Base-by-base conservation (phyloP, 1,284 basidiomycete species). In the Thelephora terrestris region DNA sequence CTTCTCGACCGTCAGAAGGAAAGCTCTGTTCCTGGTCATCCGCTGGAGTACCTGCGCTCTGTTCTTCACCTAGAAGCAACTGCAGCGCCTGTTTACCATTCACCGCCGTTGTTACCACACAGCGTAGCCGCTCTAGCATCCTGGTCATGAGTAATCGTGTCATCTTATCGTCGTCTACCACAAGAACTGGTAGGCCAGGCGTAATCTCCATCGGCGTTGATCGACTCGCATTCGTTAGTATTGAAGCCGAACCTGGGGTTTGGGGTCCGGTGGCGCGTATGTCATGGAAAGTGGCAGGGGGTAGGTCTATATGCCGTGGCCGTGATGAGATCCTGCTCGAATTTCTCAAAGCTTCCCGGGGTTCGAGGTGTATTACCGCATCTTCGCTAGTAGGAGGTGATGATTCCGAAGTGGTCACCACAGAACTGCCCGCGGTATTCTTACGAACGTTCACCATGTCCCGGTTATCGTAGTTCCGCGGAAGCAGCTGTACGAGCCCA, bases 131-230 rank as follows among this genome's bases (percentile, higher is more conserved):
- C 18, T 78, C 76, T 47, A 94, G 71, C 68, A 91, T 80, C 35
- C 90, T 74, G 43, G 75, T 77, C 91, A 94, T 93, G 52, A 93
- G 70, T 52, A 74, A 80, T 43, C 90, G 78, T 35, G 91, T 93
- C 49, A 93, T 66, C 24, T 74, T 71, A 63, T 88, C 86, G 55
- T 89, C 85, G 56, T 89, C 86, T 0, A 89, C 86, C 2, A 90
- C 84, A 32, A 88, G 69, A 43, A 84, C 82, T 20, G 71, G 70
- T 50, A 84, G 57, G 20, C 68, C 71, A 16, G 66, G 63, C 52
- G 77, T 71, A 24, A 42, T 42, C 12, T 42, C 39, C 25, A 18
- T 20, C 21, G n/a, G 39, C 21, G 39, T 23, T 18, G 25, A 32
- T 32, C 29, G 4, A 14, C 29, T 32, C 9, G 29, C 29, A 14